Evolutionary conservation across 2,329 filamentous ascomycete genomes (phyloP), one percentile per base, ranked within the genome.

Genomic region (Grosmannia huntii): DNA sequence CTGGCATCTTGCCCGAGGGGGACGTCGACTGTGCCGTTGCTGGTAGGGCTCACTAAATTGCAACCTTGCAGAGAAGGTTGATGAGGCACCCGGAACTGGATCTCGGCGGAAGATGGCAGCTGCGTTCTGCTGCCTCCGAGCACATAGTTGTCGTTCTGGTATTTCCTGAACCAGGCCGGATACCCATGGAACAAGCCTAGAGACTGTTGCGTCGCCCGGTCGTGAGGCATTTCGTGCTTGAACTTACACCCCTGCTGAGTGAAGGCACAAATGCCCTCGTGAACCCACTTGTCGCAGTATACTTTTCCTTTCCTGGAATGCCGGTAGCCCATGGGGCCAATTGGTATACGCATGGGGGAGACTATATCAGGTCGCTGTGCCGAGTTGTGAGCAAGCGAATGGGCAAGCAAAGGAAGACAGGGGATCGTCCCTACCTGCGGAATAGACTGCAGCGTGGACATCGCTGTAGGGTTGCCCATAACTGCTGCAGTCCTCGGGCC

Each of bases 271-370:
- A 88, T 83, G 23, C 90, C 90, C 60, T 87, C 85, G 65, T 89
- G 85, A 57, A 96, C 85, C 90, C 90, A 96, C 70, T 92, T 89
- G 60, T 90, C 89, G 71, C 90, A 96, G 70, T 87, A 95, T 27
- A 86, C 74, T 68, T 95, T 95, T 59, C 70, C 68, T 27, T 68
- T 68, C 5, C 66, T 66, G 12, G 25, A 21, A 7, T 33, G 50
- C 19, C 28, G 50, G 11, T 33, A 23, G 7, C 12, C 19, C 10
- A 27, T 50, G 9, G 38, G 51, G 11, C 9, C 31, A 23, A 23
- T 28, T 23, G 53, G 36, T 3, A 46, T 28, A 7, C 19, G 19
- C 28, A 14, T n/a, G 6, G 28, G n/a, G 16, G 49, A 21, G 19
- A 36, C 21, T n/a, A 10, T 10, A 21, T 33, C 28, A 31, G 25